phyloP scores from a whole-genome alignment of 257 asterid species.

The Solanum virginianum region DNA sequence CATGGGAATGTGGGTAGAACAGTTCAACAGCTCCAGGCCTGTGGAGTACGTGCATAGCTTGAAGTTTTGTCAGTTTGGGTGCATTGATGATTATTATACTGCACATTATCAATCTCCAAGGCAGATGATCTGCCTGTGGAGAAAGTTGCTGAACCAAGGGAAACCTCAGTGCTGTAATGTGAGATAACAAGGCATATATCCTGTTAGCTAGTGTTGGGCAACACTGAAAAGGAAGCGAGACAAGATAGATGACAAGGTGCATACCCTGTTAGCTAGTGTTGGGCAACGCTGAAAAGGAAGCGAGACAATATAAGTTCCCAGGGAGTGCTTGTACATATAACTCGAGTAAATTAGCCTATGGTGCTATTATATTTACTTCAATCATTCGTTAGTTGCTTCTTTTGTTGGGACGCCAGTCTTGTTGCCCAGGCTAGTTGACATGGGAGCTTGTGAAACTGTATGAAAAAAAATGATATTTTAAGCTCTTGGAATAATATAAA shows the following conservation, averaged over 20 bases:
- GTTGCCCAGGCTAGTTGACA: neutral
- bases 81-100: slow-evolving; percentile 64
- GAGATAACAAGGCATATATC: slow-evolving; percentile 36
- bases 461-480: neutral
- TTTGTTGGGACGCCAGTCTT: neutral
- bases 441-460: neutral
- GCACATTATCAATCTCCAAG: slow-evolving; percentile 94
- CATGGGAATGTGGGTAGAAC: slow-evolving; percentile 98
- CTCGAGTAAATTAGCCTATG: neutral
- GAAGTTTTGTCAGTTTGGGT: slow-evolving; percentile 92
- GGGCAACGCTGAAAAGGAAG: neutral
- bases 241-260: slow-evolving; percentile 24
- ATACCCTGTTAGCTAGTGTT: neutral
- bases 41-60: slow-evolving; percentile 73
- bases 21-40: slow-evolving; percentile 46
- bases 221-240: neutral
- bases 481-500: neutral
- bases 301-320: neutral
- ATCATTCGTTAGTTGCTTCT: neutral
- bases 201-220: neutral
- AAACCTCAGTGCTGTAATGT: slow-evolving; percentile 76
- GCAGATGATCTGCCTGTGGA: slow-evolving; percentile 95
- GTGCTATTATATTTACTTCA: neutral
- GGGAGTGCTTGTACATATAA: slow-evolving; percentile 2
- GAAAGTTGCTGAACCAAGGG: slow-evolving; percentile 41